Evolutionary conservation across 2,329 filamentous ascomycete species (phyloP).

Genomic region (Calonectria hongkongensis): DNA sequence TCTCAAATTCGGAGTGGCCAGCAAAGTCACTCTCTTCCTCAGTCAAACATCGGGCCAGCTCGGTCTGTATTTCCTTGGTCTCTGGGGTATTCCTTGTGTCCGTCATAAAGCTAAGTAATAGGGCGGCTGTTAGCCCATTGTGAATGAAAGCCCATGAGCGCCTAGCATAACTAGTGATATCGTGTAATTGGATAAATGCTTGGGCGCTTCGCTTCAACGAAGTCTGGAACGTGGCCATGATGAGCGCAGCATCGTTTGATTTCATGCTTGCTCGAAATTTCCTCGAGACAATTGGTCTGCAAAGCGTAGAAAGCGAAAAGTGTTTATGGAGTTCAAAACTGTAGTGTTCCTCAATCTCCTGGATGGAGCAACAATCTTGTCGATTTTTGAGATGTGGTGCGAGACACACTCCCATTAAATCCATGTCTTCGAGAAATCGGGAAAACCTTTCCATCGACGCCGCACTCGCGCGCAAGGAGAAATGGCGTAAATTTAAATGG

Average conservation of each 20-base stretch:
- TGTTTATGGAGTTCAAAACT: conserved; percentile 39
- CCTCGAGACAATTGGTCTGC: conserved; percentile 39
- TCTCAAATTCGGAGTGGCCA: neutral
- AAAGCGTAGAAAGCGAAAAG: conserved; percentile 42
- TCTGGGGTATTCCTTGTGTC: conserved; percentile 33
- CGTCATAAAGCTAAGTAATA: conserved; percentile 44
- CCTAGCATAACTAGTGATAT: conserved; percentile 40
- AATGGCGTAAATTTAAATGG: conserved; percentile 27
- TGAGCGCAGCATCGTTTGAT: neutral
- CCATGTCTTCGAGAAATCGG: conserved; percentile 27
- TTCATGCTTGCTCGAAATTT: neutral
- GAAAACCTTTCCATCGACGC: neutral
- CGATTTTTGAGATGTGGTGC: conserved; percentile 2
- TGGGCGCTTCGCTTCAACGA: conserved; percentile 36
- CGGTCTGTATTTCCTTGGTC: conserved; percentile 41
- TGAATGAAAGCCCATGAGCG: conserved; percentile 49
- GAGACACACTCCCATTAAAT: neutral
- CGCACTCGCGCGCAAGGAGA: neutral
- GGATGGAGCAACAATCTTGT: conserved; percentile 37
- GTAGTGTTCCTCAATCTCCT: conserved; percentile 42
- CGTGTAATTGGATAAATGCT: conserved; percentile 43
- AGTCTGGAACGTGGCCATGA: conserved; percentile 29
- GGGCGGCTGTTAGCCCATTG: conserved; percentile 45
- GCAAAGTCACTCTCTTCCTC: conserved; percentile 30
- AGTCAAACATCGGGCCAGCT: conserved; percentile 38